Evolutionary conservation across 768 basidiomycete species (phyloP), one percentile per base, ranked within the genome.

Genomic region (Lentinula guzmanii): DNA sequence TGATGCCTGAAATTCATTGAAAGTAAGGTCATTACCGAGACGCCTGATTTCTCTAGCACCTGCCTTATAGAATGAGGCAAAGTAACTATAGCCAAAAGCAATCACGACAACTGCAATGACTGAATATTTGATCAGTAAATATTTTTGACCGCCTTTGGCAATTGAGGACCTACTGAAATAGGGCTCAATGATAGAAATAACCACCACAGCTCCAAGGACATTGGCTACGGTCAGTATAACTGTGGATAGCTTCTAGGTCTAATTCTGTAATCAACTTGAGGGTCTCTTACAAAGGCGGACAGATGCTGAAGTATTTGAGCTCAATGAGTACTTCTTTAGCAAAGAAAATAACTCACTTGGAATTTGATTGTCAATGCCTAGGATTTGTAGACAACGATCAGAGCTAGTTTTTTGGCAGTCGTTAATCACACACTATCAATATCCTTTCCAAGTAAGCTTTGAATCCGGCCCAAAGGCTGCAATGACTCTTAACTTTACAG

Each of bases 31-130:
- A 34, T 37, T 41, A 54, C 53, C 55, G 13, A 82, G 67, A 2
- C 82, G 75, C 67, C 91, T 93, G 68, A 91, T 75, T 69, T 92
- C 90, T 54, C 89, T 76, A 0, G 90, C 86, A 63, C 86, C 86
- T 3, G 81, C 79, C 31, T 86, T 77, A 71, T 92, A 94, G 75
- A 86, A 92, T 0, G 75, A 74, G 3, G 85, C 84, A 60, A 86
- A 84, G 68, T 87, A 84, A 57, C 71, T 77, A 70, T 91, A 93
- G 3, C 84, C 80, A 28, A 85, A 62, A 1, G 76, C 71, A 52
- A 91, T 80, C 21, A 78, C 73, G 37, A 81, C 65, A 0, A 78
- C 83, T 0, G 79, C 82, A 45, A 86, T 78, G 62, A 88, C 84
- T 85, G 55, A 6, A 42, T 24, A 21, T 31, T n/a, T 33, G 13